Evolutionary conservation across 106 monocot species (phyloP).

Genomic region (Dendrobium chrysotoxum): DNA sequence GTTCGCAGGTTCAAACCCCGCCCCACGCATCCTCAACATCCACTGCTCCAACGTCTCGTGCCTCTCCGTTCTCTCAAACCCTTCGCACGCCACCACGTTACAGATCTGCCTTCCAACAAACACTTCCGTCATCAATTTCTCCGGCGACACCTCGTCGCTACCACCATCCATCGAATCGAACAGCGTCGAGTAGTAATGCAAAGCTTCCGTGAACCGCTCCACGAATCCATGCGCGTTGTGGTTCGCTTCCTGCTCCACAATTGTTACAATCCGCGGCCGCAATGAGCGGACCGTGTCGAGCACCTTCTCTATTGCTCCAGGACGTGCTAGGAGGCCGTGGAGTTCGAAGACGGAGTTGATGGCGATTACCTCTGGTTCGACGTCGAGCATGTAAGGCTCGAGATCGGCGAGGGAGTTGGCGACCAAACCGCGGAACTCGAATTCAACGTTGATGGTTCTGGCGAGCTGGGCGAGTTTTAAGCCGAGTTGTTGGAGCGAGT

Average conservation of each 20-base stretch:
- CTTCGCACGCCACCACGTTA: conserved; percentile 69
- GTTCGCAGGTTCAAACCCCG: conserved; percentile 48
- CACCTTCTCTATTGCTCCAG: conserved; percentile 39
- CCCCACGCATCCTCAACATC: conserved; percentile 22
- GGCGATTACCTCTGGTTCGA: conserved; percentile 29
- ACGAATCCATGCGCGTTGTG: conserved; percentile 43
- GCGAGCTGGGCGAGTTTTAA: conserved; percentile 54
- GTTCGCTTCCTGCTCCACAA: conserved; percentile 59
- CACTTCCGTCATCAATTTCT: conserved; percentile 50
- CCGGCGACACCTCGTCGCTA: background rate
- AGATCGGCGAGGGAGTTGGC: conserved; percentile 42
- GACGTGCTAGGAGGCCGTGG: conserved; percentile 38
- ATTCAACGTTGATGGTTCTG: conserved; percentile 34
- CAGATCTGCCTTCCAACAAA: conserved; percentile 62
- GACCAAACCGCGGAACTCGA: conserved; percentile 42
- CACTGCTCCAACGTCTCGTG: conserved; percentile 57
- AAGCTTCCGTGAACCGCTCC: conserved; percentile 59
- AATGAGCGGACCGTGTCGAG: conserved; percentile 25
- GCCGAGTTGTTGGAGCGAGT: conserved; percentile 39
- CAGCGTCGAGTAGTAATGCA: conserved; percentile 74
- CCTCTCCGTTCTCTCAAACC: conserved; percentile 45
- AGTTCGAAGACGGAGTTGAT: conserved; percentile 59
- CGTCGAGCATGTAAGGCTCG: conserved; percentile 43
- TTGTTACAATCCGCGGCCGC: conserved; percentile 39
- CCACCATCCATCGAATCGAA: conserved; percentile 60